Conservation (phyloP, 1,284 basidiomycete genomes). For the Ganoderma boninense region DNA sequence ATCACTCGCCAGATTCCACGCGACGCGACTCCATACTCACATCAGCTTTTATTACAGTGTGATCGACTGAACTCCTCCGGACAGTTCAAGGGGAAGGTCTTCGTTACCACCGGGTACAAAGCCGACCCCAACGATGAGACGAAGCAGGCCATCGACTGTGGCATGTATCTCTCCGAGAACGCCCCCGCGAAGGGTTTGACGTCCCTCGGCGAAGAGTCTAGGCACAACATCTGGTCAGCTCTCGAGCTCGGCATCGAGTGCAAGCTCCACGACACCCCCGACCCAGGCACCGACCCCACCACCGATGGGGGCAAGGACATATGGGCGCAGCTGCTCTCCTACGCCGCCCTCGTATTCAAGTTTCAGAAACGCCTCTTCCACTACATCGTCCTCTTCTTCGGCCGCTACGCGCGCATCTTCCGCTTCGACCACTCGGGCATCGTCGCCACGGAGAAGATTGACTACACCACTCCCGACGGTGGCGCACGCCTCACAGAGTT, state of each 20-base stretch:
- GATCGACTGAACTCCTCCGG: background rate
- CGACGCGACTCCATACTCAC: no score
- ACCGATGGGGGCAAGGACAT: background rate
- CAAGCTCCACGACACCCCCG: background rate
- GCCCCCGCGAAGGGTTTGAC: background rate
- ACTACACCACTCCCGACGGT: conserved; percentile 7
- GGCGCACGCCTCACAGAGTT: background rate
- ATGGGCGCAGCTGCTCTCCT: conserved; percentile 17
- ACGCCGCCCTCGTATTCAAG: conserved; percentile 15
- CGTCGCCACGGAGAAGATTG: conserved; percentile 19
- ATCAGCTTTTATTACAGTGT: background rate
- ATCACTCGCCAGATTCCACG: background rate
- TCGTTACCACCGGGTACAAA: conserved; percentile 1
- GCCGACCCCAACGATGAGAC: background rate
- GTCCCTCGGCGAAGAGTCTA: no score
- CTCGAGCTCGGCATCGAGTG: conserved; percentile 21
- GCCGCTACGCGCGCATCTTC: conserved; percentile 19
- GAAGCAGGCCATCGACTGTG: conserved; percentile 8
- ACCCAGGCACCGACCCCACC: background rate
- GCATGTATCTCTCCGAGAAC: background rate
- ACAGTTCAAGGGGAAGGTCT: background rate
- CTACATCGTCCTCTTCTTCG: conserved; percentile 23
- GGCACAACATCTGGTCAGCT: background rate
- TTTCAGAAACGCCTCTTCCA: conserved; percentile 15
- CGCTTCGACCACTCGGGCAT: conserved; percentile 22